phyloP scores from a whole-genome alignment of 768 basidiomycete species.

The Chalciporus pseudorubinellus region DNA sequence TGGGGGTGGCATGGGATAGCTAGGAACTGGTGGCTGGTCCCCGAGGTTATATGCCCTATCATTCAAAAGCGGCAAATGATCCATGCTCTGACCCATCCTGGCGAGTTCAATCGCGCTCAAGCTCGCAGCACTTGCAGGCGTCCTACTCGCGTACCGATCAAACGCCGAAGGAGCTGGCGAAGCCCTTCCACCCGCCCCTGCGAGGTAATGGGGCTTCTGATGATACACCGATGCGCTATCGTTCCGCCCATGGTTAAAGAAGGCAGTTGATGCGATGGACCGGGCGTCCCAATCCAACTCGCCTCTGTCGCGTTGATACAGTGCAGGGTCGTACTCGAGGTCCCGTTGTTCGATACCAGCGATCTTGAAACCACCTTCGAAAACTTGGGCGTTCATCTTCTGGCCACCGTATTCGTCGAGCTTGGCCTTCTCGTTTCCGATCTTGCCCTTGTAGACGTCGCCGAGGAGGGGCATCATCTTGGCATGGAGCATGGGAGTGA shows the following conservation, averaged over 20 bases:
- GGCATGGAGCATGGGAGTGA: slow-evolving; percentile 85
- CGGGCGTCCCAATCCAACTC: slow-evolving; percentile 87
- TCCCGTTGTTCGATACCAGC: slow-evolving; percentile 79
- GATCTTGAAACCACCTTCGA: slow-evolving; percentile 79
- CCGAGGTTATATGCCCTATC: slow-evolving; percentile 18
- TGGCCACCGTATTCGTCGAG: slow-evolving; percentile 78
- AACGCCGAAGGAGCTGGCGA: slow-evolving; percentile 48
- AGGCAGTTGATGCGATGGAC: slow-evolving; percentile 61
- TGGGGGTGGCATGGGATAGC: slow-evolving; percentile 20
- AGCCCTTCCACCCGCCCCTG: slow-evolving; percentile 33
- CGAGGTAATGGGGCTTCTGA: slow-evolving; percentile 41
- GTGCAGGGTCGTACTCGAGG: slow-evolving; percentile 76
- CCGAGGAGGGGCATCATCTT: slow-evolving; percentile 78
- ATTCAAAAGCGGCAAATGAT: slow-evolving; percentile 61
- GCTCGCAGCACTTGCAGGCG: slow-evolving; percentile 35
- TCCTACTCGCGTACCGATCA: slow-evolving; percentile 56
- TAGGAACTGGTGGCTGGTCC: slow-evolving; percentile 25
- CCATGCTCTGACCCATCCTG: slow-evolving; percentile 47
- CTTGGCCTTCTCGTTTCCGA: slow-evolving; percentile 59
- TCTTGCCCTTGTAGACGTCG: slow-evolving; percentile 75
- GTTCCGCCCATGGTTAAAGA: slow-evolving; percentile 40
- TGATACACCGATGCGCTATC: slow-evolving; percentile 42
- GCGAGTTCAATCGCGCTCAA: slow-evolving; percentile 51
- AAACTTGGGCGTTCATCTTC: slow-evolving; percentile 68
- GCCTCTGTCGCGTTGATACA: slow-evolving; percentile 78